Conservation (phyloP, 345 rosid species). For the Linum usitatissimum region DNA sequence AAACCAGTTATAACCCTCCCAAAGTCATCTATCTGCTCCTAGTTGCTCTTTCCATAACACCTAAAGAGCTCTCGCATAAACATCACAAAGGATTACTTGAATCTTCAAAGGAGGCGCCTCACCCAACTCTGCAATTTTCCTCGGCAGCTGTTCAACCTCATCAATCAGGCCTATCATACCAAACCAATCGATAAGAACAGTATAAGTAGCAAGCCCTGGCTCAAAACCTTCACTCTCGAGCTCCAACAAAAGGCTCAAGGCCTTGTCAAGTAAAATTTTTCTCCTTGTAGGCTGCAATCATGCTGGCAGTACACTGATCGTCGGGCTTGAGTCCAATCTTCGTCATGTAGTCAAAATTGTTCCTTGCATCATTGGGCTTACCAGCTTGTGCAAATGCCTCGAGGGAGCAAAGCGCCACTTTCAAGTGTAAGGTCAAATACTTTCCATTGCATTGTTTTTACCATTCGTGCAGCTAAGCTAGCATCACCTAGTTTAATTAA, state of each 20-base stretch:
- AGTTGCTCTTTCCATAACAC: conserved; percentile 47
- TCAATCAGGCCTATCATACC: conserved; percentile 54
- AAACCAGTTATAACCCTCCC: conserved; percentile 52
- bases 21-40: conserved; percentile 39
- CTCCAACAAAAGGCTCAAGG: conserved; percentile 50
- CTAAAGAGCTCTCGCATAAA: conserved; percentile 57
- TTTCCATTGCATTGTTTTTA: conserved; percentile 33
- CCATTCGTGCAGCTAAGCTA: conserved; percentile 35
- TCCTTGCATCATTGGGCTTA: conserved; percentile 50
- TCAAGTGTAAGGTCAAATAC: conserved; percentile 38
- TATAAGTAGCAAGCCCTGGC: conserved; percentile 58
- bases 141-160: conserved; percentile 70
- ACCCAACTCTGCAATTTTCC: conserved; percentile 61
- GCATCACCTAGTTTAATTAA: conserved; percentile 34
- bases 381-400: conserved; percentile 44
- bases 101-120: conserved; percentile 59
- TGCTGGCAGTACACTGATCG: conserved; percentile 46
- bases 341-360: conserved; percentile 44
- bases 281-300: conserved; percentile 54
- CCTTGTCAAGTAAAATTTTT: conserved; percentile 60
- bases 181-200: conserved; percentile 74
- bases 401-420: conserved; percentile 43
- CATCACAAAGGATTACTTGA: conserved; percentile 68
- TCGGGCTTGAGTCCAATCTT: conserved; percentile 49
- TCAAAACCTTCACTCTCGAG: conserved; percentile 73